Base-by-base conservation (phyloP, 2,329 filamentous ascomycete species). In the Diaporthe aspalathi region DNA sequence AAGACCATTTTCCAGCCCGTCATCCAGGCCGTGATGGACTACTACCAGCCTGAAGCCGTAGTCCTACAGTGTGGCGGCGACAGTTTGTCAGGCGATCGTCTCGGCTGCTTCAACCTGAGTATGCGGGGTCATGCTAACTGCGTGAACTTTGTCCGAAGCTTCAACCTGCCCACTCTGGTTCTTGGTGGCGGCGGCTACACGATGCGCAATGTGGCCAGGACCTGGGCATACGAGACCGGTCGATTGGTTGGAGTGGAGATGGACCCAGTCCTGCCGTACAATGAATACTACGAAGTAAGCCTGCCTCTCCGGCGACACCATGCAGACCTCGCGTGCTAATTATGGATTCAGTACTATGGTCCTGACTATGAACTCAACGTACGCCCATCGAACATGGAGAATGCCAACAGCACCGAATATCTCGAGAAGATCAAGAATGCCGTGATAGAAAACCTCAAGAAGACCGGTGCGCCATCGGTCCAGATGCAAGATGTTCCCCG, bases 91-190 rank as follows among this genome's bases (percentile, higher is more conserved):
- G 95, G 96, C 60, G 96, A 99, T 81, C 91, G 96, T 45, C 88
- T 99, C 0, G 96, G 96, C 67, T 97, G 95, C 81, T 99, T 99
- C 87, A 99, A 98, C 80, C 87, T 99, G 73, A 98, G 97, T 82
- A 98, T 99, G 89, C 91, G 92, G 77, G 95, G 95, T 5, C 96
- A 99, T 80, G 95, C 95, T 75, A 94, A 94, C 81, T 99, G 96
- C 80, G 94, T 98, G 75, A 92, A 92, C 75, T 98, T 92, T 76
- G 94, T 97, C 75, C 98, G 97, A 83, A 91, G 89, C 73, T 95
- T 95, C 80, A 88, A 90, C 38, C 86, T 96, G 12, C 96, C 96
- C 0, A 91, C 97, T 2, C 88, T 99, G n/a, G 92, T 99, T 24
- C 90, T 99, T 22, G 96, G 96, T 40, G 96, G 96, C 20, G 96